Conservation (phyloP, 2,329 filamentous ascomycete genomes). For the Zasmidium citrigriseum region DNA sequence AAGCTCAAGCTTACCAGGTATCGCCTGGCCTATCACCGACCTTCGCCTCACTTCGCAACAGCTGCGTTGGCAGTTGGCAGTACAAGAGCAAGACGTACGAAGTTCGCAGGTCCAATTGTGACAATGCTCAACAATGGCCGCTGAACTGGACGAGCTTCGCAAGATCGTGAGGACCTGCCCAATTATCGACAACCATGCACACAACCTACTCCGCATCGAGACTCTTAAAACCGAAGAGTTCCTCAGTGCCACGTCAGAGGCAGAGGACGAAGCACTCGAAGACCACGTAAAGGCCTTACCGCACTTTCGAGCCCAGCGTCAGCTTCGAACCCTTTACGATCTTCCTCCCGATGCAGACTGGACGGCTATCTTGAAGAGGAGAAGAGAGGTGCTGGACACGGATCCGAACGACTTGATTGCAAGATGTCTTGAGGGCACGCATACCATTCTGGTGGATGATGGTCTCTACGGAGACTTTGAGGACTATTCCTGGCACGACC, state of each 20-base stretch:
- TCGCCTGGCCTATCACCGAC: not conserved
- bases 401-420: slow-evolving; percentile 58
- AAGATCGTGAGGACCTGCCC: slow-evolving; percentile 42
- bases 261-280: slow-evolving; percentile 65
- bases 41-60: not conserved
- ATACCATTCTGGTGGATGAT: slow-evolving; percentile 77
- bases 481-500: slow-evolving; percentile 64
- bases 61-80: not conserved
- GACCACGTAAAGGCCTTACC: slow-evolving; percentile 63
- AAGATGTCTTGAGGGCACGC: slow-evolving; percentile 69
- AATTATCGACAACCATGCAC: slow-evolving; percentile 73
- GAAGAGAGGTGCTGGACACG: slow-evolving; percentile 48
- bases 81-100: not conserved
- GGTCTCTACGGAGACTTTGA: slow-evolving; percentile 64
- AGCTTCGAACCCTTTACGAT: slow-evolving; percentile 65
- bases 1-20: no score
- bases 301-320: slow-evolving; percentile 68
- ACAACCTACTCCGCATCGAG: slow-evolving; percentile 63
- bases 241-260: slow-evolving; percentile 71
- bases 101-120: not conserved
- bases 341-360: slow-evolving; percentile 62
- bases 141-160: slow-evolving; percentile 26
- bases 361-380: slow-evolving; percentile 54
- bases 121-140: not conserved
- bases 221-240: slow-evolving; percentile 54